Percentiles rank a stretch among this genome's conserved stretches.
Evolutionary conservation across 2,329 filamentous ascomycete species (phyloP).

Genomic region (Colletotrichum sp.): DNA sequence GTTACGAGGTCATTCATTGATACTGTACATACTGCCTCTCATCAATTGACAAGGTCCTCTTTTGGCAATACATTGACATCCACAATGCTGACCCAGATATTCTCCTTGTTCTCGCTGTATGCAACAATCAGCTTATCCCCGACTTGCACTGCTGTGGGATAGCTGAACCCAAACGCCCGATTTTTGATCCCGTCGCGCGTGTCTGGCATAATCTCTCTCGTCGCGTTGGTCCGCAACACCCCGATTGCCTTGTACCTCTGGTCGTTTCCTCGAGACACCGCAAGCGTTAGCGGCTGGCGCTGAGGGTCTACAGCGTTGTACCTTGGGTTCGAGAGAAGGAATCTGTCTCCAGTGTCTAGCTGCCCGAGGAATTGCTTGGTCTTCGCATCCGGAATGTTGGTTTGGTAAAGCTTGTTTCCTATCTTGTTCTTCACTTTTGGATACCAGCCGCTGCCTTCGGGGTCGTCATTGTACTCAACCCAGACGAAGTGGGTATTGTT

Average conservation of each 20-base stretch:
- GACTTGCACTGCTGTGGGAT: constrained; percentile 25
- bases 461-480: constrained; percentile 25
- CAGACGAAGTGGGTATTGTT: constrained; percentile 25
- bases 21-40: too few species aligned
- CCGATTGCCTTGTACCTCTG: constrained; percentile 18
- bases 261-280: constrained; percentile 16
- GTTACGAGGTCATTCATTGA: rapidly evolving
- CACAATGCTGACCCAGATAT: constrained; percentile 28
- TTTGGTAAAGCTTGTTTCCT: constrained; percentile 25
- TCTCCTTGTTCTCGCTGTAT: constrained; percentile 30
- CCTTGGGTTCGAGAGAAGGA: constrained; percentile 23
- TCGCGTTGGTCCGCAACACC: constrained; percentile 26
- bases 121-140: constrained; percentile 23
- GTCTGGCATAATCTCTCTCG: constrained; percentile 24
- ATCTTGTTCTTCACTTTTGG: constrained; percentile 16
- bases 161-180: constrained; percentile 24
- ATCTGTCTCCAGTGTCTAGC: constrained; percentile 12
- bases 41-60: background rate
- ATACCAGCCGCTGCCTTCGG: constrained; percentile 23
- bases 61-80: constrained; percentile 19
- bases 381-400: constrained; percentile 26
- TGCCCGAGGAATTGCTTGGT: constrained; percentile 25
- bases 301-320: constrained; percentile 20
- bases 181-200: constrained; percentile 25
- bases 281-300: constrained; percentile 24